Base-by-base conservation (phyloP, 495 filamentous ascomycete species). In the Chaetomium tenue region DNA sequence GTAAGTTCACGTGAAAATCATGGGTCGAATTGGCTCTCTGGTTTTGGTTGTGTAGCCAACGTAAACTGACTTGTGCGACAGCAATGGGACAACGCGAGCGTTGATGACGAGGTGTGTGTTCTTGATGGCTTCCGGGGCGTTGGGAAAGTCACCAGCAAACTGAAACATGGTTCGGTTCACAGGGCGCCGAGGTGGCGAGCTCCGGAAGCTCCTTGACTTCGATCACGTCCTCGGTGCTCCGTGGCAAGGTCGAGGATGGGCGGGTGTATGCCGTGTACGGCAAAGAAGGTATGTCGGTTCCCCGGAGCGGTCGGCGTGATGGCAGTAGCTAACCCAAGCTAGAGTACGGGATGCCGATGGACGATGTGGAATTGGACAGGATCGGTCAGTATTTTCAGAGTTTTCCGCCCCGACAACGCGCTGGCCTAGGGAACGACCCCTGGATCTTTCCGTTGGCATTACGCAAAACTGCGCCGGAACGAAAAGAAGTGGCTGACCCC, bases 301-400 rank as follows among this genome's bases (percentile, higher is more conserved):
- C 18, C 33, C 12, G n/a, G 20, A 23, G 46, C 46, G 20, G 46
- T 20, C 8, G 20, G 18, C n/a, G 46, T 4, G 22, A 16, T 2
- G 22, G 57, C 25, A 6, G 40, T 39, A 39, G 48, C 48, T 56
- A n/a, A 62, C 42, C 3, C 3, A 2, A 2, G 2, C 44, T 11
- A 68, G 69, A 71, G 53, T 71, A 71, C 25, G 69, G 69, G 3
- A 58, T 71, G 48, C 69, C 69, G 9, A 68, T 71, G 66, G 69
- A 71, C 20, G 60, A 68, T 20, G 42, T 48, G 16, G 69, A 71
- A 33, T 54, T 68, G 23, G 64, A 66, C 42, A 61, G 69, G 6
- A 71, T 71, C 33, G 69, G 60, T 62, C 20, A 62, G 60, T 54
- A 23, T 1, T 9, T 54, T 18, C n/a, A 22, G 18, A 12, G 57